These are phyloP conservation scores for Hymenoscyphus repandus DNA, from an alignment of 2,329 filamentous ascomycete genomes.

Conservation along the genomic window DNA sequence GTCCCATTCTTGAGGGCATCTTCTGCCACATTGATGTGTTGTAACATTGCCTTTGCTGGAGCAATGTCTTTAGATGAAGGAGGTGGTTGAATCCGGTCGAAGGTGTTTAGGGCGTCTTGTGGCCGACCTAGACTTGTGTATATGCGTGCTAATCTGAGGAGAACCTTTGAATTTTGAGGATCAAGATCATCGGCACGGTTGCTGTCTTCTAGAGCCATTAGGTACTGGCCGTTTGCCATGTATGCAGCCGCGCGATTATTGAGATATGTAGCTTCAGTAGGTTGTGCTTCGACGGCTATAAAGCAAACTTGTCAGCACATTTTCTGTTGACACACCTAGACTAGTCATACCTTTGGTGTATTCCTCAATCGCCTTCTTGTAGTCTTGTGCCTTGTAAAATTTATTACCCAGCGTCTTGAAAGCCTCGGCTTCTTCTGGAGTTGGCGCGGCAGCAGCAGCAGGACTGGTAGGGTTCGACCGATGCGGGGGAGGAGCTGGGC, in stretches of 20 bases:
- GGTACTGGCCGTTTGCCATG: conserved; percentile 79
- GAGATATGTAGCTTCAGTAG: conserved; percentile 80
- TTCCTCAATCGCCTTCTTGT: conserved; percentile 79
- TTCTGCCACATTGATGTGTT: conserved; percentile 75
- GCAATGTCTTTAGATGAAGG: conserved; percentile 82
- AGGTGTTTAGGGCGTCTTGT: conserved; percentile 78
- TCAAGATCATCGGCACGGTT: conserved; percentile 77
- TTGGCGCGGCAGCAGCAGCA: conserved; percentile 37
- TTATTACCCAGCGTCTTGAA: conserved; percentile 95
- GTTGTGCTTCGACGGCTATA: conserved; percentile 83
- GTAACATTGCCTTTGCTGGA: conserved; percentile 77
- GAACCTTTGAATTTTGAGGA: conserved; percentile 78
- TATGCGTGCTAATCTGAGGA: conserved; percentile 82
- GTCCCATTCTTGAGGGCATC: conserved; percentile 69
- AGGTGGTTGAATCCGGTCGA: conserved; percentile 71
- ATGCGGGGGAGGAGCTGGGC: conserved; percentile 68
- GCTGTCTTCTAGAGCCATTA: conserved; percentile 81
- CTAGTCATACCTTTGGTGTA: conserved; percentile 77
- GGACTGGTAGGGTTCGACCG: conserved; percentile 58
- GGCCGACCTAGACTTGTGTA: conserved; percentile 84
- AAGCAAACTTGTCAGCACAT: conserved; percentile 11
- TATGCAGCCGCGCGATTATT: conserved; percentile 93
- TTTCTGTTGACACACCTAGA: neutral
- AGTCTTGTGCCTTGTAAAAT: conserved; percentile 94
- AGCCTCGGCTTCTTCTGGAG: conserved; percentile 71